Evolutionary conservation across 176 grass and related monocot species (phyloP).

Genomic region (Triticum urartu): DNA sequence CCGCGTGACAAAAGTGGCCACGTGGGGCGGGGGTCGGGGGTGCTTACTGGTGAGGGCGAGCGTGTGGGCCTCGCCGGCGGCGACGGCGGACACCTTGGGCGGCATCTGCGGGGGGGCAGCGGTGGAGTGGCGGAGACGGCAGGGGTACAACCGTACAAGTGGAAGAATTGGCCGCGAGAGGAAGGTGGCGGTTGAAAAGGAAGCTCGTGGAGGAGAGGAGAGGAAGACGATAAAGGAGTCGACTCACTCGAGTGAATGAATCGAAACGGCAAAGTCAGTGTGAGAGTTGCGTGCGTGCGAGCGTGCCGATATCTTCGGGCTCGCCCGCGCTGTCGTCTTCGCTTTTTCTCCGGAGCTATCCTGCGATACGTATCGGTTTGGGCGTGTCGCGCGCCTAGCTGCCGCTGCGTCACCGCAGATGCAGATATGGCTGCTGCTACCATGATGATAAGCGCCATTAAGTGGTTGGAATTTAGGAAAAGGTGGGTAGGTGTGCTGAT

Average conservation of each 20-base stretch:
- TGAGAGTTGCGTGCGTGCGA: not conserved
- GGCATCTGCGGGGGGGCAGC: conserved; percentile 41
- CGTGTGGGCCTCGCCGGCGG: conserved; percentile 95
- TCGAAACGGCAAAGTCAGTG: not conserved
- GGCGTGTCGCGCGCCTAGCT: conserved; percentile 16
- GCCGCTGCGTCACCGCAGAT: not conserved
- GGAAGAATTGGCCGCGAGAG: conserved; percentile 26
- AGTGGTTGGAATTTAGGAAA: not conserved
- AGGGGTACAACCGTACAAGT: not conserved
- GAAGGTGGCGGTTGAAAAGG: conserved; percentile 9
- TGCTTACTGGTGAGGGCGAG: conserved; percentile 73
- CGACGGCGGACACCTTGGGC: conserved; percentile 68
- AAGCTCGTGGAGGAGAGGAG: not conserved
- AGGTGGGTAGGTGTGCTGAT: not conserved
- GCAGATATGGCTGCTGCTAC: not conserved
- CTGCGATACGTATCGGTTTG: not conserved
- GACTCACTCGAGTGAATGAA: not conserved
- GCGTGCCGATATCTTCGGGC: not conserved
- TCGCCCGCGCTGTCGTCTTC: not conserved
- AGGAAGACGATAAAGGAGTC: conserved; percentile 13
- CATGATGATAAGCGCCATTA: not conserved
- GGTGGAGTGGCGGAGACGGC: not conserved
- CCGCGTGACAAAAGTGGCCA: not conserved
- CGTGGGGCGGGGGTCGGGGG: not conserved
- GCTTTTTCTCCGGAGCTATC: not conserved